Percentiles rank a stretch among this genome's conserved stretches.
Conservation (phyloP, 768 basidiomycete species). For the Dentipellis sp. region DNA sequence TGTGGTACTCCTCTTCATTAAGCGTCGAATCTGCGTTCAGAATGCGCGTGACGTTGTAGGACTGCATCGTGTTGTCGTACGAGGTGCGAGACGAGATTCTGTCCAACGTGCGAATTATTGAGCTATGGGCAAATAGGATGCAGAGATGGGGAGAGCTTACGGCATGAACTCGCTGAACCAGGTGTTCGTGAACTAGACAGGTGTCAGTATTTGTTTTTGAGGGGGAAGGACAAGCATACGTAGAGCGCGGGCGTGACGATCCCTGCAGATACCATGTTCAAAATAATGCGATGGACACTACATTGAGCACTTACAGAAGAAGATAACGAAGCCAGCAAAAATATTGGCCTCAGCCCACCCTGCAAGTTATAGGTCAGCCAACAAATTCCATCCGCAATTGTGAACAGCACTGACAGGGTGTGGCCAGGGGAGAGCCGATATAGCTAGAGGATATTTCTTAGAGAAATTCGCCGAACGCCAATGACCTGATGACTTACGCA, state of each 20-base stretch:
- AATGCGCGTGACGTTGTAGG: constrained; percentile 61
- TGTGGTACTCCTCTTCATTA: constrained; percentile 42
- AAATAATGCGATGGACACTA: neutral
- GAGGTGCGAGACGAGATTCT: constrained; percentile 15
- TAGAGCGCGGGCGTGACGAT: constrained; percentile 80
- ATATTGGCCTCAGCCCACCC: constrained; percentile 97
- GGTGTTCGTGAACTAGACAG: constrained; percentile 44
- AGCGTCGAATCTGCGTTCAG: constrained; percentile 44
- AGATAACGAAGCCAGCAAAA: constrained; percentile 75
- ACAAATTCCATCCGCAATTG: neutral
- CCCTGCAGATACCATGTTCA: constrained; percentile 19
- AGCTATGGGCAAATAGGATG: neutral
- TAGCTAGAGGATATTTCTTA: constrained; percentile 19
- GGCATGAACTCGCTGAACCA: constrained; percentile 26
- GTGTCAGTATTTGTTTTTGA: neutral
- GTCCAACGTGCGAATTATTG: neutral
- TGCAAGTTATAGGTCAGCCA: constrained; percentile 34
- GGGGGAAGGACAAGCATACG: constrained; percentile 2
- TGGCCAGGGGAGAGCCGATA: constrained; percentile 43
- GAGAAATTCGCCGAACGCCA: no score
- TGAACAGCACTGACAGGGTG: neutral
- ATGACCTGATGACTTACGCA: constrained; percentile 10
- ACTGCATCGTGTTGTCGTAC: constrained; percentile 67
- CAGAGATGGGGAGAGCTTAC: neutral
- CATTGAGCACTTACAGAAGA: constrained; percentile 50